Percentiles rank a stretch among this genome's conserved stretches.
phyloP scores from a whole-genome alignment of 441 rosid genomes.

The Gossypium aridum region DNA sequence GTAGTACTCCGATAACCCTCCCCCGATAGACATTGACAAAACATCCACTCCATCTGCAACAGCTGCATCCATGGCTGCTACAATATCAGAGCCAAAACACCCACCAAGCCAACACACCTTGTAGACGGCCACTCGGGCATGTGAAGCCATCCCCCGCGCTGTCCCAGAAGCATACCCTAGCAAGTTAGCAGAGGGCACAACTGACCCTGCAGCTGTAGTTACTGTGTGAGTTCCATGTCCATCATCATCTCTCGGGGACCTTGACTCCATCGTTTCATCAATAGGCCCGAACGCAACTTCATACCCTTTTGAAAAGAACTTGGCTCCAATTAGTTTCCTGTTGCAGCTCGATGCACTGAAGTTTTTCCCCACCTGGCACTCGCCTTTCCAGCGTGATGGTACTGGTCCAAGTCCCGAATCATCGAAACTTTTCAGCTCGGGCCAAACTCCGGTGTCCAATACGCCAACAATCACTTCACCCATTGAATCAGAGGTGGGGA shows the following conservation, averaged over 20 bases:
- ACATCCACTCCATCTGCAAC: constrained; percentile 28
- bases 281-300: constrained; percentile 27
- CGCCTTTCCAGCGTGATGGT: constrained; percentile 28
- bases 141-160: constrained; percentile 34
- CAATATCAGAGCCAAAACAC: constrained; percentile 25
- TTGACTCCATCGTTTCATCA: constrained; percentile 27
- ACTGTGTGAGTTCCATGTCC: constrained; percentile 35
- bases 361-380: constrained; percentile 20
- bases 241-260: constrained; percentile 30
- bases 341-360: constrained; percentile 26
- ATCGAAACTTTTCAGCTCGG: constrained; percentile 27
- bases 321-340: constrained; percentile 26
- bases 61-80: constrained; percentile 27
- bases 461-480: constrained; percentile 25
- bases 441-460: constrained; percentile 30
- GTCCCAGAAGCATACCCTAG: constrained; percentile 26
- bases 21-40: constrained; percentile 30
- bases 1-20: constrained; percentile 21
- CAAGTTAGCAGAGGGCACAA: constrained; percentile 21
- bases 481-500: constrained; percentile 15
- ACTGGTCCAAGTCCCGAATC: constrained; percentile 22
- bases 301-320: constrained; percentile 26
- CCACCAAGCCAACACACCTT: constrained; percentile 31
- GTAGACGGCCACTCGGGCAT: constrained; percentile 27
- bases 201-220: constrained; percentile 27